phyloP scores from a whole-genome alignment of 352 stramenopile species.

The Globisporangium echinulatum region DNA sequence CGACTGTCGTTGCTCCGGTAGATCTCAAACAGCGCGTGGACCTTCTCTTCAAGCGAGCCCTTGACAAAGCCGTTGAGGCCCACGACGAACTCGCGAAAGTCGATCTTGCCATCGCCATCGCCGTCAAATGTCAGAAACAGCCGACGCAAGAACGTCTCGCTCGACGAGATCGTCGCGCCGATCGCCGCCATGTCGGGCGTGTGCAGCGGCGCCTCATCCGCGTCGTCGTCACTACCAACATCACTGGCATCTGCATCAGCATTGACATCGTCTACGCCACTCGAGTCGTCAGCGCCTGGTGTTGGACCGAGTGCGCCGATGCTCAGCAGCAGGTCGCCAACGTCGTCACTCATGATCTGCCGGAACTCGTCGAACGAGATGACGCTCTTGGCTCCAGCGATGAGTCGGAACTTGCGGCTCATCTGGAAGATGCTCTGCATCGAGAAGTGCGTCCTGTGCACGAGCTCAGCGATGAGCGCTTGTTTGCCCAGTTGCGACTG shows the following conservation, averaged over 20 bases:
- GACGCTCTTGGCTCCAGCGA: constrained; percentile 27
- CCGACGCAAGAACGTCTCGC: constrained; percentile 33
- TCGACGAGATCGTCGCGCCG: constrained; percentile 36
- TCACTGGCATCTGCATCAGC: background rate
- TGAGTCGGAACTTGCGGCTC: constrained; percentile 44
- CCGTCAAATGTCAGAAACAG: constrained; percentile 36
- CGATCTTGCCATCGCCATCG: constrained; percentile 38
- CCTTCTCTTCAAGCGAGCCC: constrained; percentile 33
- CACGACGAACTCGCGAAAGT: constrained; percentile 47
- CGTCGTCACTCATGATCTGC: constrained; percentile 31
- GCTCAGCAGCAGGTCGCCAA: constrained; percentile 18
- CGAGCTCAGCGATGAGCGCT: constrained; percentile 39
- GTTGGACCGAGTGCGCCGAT: constrained; percentile 6
- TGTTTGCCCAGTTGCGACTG: constrained; percentile 22
- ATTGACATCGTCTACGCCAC: constrained; percentile 2
- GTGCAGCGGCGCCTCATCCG: background rate
- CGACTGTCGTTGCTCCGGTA: constrained; percentile 18
- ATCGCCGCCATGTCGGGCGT: constrained; percentile 21
- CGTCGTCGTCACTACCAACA: background rate
- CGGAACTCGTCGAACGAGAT: constrained; percentile 38
- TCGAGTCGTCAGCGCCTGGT: background rate
- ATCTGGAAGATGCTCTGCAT: constrained; percentile 42
- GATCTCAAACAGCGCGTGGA: constrained; percentile 32
- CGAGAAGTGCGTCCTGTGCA: constrained; percentile 29
- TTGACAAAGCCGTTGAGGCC: constrained; percentile 36